Evolutionary conservation across 176 grass and related monocot genomes (phyloP), one percentile per base, ranked within the genome.

Genomic region (Neostapfia colusana): DNA sequence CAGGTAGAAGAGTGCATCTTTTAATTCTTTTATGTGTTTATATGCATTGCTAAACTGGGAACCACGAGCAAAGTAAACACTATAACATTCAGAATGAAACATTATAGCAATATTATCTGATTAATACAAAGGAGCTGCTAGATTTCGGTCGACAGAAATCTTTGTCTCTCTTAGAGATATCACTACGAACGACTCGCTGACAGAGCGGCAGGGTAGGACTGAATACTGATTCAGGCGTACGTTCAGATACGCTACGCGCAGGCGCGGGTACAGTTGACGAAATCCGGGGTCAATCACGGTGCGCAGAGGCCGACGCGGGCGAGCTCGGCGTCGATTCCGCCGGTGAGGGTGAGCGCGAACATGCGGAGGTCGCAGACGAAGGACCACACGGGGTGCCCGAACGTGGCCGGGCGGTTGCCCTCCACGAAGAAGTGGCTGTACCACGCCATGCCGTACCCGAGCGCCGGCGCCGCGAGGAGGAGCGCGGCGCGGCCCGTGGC

Each of bases 401-500:
- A 97, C 18, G 84, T 90, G 62, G 90, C 87, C 0, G 90, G 90
- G 36, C 79, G 40, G 85, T 97, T 97, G 75, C 80, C 75, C 79
- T 93, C 87, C 61, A 93, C 90, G 76, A 97, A 93, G 74, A 90
- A 87, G 85, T 97, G 93, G 85, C 85, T 90, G 85, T 97, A 97
- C 90, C 90, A 93, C 8, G 93, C 93, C 87, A 93, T 84, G 79
- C 79, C 87, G 69, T 93, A 93, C 3, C 90, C 85, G 21, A 93
- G 53, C 35, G 83, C 26, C 66, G 87, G 87, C 55, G 63, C 79
- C 66, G 79, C 71, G 26, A 68, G 65, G 67, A 96, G 56, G 46
- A 46, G 42, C 74, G 75, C 86, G n/a, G 63, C 74, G 51, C 84
- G 69, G 59, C 86, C 89, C 13, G 77, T 74, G 74, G 82, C 45